These are phyloP conservation scores for Sclerotinia borealis DNA, from an alignment of 2,329 filamentous ascomycete genomes.

Conservation along the genomic window DNA sequence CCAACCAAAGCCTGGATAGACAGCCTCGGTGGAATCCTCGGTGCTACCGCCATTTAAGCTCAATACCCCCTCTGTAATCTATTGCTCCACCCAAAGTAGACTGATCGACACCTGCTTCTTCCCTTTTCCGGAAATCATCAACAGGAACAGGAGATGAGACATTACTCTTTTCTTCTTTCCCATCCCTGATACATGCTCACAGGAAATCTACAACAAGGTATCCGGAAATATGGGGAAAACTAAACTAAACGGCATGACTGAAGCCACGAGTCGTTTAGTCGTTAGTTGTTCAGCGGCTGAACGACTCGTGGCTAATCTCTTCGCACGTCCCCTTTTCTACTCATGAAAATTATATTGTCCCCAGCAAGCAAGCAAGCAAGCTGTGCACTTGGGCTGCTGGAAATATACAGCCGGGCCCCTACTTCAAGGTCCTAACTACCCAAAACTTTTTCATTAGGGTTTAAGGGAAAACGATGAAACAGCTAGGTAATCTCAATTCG, in stretches of 20 bases:
- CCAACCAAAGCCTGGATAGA: background rate
- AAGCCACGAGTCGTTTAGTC: slow-evolving; percentile 4
- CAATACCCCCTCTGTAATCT: background rate
- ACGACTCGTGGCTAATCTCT: background rate
- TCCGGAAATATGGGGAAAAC: background rate
- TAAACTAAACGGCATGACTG: background rate
- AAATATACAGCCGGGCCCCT: background rate
- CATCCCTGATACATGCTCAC: background rate
- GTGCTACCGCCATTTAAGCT: slow-evolving; percentile 2
- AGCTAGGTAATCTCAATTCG: background rate
- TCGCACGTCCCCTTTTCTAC: slow-evolving; percentile 3
- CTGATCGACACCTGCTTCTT: background rate
- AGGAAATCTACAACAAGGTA: background rate
- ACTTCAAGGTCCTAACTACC: too few relatives aligned
- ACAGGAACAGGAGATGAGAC: slow-evolving; percentile 1
- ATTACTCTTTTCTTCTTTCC: background rate
- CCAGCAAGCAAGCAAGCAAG: background rate
- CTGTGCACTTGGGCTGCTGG: background rate
- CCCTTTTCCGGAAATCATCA: background rate
- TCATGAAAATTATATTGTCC: background rate
- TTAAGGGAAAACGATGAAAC: background rate
- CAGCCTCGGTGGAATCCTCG: background rate
- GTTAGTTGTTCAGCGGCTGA: too few relatives aligned
- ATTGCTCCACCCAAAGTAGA: background rate
- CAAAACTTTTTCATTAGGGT: background rate